phyloP scores from a whole-genome alignment of 2,329 filamentous ascomycete species.

The Fusarium subtropicale region DNA sequence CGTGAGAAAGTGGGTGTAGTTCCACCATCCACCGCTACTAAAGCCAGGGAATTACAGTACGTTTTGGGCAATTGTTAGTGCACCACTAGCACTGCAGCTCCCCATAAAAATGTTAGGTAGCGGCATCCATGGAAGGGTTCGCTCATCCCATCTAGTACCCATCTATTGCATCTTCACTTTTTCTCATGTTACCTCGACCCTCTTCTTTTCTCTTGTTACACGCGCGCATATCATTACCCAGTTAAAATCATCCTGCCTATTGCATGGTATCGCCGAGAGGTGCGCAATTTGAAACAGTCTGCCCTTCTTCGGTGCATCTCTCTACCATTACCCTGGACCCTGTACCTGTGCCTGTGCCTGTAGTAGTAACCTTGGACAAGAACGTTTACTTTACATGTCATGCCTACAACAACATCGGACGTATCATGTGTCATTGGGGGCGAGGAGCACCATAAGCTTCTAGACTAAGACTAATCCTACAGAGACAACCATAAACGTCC shows the following conservation, averaged over 20 bases:
- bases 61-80: constrained; percentile 9
- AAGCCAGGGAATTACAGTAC: not conserved
- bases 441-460: not conserved
- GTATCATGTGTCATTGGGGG: not conserved
- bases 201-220: constrained; percentile 24
- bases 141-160: too few relatives aligned
- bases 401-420: not conserved
- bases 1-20: constrained; percentile 36
- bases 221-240: constrained; percentile 8
- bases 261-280: constrained; percentile 1
- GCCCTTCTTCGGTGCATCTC: constrained; percentile 15
- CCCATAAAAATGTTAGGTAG: constrained; percentile 19
- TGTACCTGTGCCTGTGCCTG: constrained; percentile 14
- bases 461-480: not conserved
- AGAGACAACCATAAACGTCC: not conserved
- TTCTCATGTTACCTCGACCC: constrained; percentile 32
- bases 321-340: constrained; percentile 15
- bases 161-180: not conserved
- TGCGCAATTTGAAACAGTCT: constrained; percentile 34
- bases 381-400: constrained; percentile 7
- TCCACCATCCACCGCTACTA: constrained; percentile 2
- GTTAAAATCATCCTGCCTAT: not conserved
- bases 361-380: constrained; percentile 8
- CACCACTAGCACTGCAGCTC: constrained; percentile 11
- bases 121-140: constrained; percentile 7